phyloP scores from a whole-genome alignment of 2,329 filamentous ascomycete species.

The Sarocladiaceae sp. region DNA sequence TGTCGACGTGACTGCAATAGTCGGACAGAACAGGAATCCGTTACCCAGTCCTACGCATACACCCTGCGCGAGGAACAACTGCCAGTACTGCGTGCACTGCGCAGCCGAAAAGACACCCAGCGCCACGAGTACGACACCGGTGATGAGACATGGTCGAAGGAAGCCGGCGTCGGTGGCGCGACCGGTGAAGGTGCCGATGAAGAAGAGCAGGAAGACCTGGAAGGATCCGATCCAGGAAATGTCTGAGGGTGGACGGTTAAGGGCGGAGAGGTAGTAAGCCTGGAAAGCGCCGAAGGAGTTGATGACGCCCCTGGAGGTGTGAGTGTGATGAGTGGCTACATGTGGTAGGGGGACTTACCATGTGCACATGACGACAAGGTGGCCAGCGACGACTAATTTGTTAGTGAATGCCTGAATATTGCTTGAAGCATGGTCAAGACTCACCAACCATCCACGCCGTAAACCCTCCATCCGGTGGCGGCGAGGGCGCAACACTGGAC shows the following conservation, averaged over 20 bases:
- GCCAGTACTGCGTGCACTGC: constrained; percentile 46
- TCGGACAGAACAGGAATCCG: constrained; percentile 61
- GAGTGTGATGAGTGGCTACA: no score
- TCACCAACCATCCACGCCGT: constrained; percentile 34
- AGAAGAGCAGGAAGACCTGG: constrained; percentile 51
- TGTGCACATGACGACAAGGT: constrained; percentile 47
- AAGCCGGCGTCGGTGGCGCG: constrained; percentile 51
- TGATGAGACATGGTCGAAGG: constrained; percentile 38
- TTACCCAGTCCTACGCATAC: constrained; percentile 54
- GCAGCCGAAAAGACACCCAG: constrained; percentile 46
- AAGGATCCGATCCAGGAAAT: constrained; percentile 55
- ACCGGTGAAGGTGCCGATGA: constrained; percentile 49
- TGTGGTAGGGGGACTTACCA: constrained; percentile 27
- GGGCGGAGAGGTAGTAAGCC: constrained; percentile 41
- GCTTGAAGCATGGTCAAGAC: not conserved
- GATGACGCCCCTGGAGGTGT: constrained; percentile 39
- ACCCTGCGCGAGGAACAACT: constrained; percentile 53
- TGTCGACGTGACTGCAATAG: constrained; percentile 60
- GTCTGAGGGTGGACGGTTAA: constrained; percentile 26
- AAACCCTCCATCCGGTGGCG: constrained; percentile 47
- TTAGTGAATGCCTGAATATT: not conserved
- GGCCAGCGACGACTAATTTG: constrained; percentile 20
- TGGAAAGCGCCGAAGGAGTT: constrained; percentile 55
- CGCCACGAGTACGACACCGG: constrained; percentile 36
- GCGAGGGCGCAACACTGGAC: constrained; percentile 36